phyloP scores from a whole-genome alignment of 2,329 filamentous ascomycete species.

The Waltergamsia citrina region DNA sequence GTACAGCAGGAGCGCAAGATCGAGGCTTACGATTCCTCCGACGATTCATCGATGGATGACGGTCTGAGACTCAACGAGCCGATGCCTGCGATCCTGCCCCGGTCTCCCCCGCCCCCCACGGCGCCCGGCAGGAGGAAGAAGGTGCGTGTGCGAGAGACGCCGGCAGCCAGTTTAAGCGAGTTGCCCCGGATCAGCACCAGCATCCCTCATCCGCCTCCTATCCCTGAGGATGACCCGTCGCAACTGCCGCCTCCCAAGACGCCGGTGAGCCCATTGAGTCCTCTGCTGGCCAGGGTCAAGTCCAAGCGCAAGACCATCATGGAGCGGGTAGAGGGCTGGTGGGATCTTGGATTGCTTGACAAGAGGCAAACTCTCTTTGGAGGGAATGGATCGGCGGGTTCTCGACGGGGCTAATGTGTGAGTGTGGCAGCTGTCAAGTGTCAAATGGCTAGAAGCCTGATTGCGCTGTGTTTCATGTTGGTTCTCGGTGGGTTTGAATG shows the following conservation, averaged over 20 bases:
- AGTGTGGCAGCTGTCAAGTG: too few relatives aligned
- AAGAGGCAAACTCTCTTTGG: constrained; percentile 24
- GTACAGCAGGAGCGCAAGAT: constrained; percentile 17
- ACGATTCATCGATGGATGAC: constrained; percentile 7
- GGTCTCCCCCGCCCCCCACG: constrained; percentile 26
- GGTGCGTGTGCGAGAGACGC: constrained; percentile 4
- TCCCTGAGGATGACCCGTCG: constrained; percentile 7
- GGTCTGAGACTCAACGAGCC: constrained; percentile 15
- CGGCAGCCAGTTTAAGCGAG: not conserved
- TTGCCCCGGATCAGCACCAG: not conserved
- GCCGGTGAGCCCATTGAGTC: constrained; percentile 11
- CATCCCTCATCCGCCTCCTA: constrained; percentile 15
- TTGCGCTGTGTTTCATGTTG: too few relatives aligned
- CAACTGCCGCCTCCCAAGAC: constrained; percentile 8
- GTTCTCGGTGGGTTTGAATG: too few relatives aligned
- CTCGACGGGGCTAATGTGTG: too few relatives aligned
- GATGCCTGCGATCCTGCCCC: constrained; percentile 7
- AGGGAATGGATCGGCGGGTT: too few relatives aligned
- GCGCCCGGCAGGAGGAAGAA: constrained; percentile 16
- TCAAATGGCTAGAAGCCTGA: too few relatives aligned
- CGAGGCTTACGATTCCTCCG: constrained; percentile 9
- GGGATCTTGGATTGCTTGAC: constrained; percentile 41
- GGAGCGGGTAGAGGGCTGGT: constrained; percentile 42
- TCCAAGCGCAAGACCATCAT: constrained; percentile 36
- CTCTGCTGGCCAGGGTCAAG: constrained; percentile 15